These are phyloP conservation scores for Mrakia blollopis DNA, from an alignment of 768 basidiomycete genomes.

Conservation along the genomic window DNA sequence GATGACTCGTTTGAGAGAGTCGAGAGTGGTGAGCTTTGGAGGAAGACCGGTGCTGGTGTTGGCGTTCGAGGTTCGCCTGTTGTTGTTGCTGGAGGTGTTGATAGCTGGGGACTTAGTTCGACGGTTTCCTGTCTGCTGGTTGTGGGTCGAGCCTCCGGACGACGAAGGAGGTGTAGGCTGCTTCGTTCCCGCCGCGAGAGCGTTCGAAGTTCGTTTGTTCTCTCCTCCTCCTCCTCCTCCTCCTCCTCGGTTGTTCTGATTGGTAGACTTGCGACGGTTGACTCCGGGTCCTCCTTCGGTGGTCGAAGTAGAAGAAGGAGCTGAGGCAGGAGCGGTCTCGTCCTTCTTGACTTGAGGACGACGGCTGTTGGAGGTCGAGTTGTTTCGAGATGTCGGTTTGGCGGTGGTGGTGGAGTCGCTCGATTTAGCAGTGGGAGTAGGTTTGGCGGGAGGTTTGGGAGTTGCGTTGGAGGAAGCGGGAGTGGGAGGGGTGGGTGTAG, in stretches of 20 bases:
- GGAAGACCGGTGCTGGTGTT: not conserved
- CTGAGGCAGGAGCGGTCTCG: not conserved
- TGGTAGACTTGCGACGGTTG: conserved; percentile 25
- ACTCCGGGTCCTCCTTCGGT: not conserved
- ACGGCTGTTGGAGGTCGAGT: not conserved
- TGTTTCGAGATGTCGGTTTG: conserved; percentile 5
- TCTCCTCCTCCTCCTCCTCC: conserved; percentile 4
- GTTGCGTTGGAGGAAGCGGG: not conserved
- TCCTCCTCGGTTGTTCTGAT: not conserved
- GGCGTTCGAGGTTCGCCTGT: not conserved
- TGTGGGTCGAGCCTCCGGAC: not conserved
- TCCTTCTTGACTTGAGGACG: conserved; percentile 21
- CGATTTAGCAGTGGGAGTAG: not conserved
- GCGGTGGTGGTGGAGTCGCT: not conserved
- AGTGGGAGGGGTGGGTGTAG: not conserved
- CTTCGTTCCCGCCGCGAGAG: conserved; percentile 4
- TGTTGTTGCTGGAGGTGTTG: not conserved
- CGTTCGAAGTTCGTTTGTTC: not conserved
- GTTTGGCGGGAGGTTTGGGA: not conserved
- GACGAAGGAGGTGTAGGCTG: conserved; percentile 15
- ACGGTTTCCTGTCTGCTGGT: conserved; percentile 6
- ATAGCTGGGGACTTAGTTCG: conserved; percentile 16
- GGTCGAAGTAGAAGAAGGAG: not conserved
- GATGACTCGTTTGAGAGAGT: conserved; percentile 75
- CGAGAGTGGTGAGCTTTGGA: conserved; percentile 24